These are phyloP conservation scores for Paracoccidioides lutzii DNA, from an alignment of 2,329 filamentous ascomycete genomes.

Conservation along the genomic window DNA sequence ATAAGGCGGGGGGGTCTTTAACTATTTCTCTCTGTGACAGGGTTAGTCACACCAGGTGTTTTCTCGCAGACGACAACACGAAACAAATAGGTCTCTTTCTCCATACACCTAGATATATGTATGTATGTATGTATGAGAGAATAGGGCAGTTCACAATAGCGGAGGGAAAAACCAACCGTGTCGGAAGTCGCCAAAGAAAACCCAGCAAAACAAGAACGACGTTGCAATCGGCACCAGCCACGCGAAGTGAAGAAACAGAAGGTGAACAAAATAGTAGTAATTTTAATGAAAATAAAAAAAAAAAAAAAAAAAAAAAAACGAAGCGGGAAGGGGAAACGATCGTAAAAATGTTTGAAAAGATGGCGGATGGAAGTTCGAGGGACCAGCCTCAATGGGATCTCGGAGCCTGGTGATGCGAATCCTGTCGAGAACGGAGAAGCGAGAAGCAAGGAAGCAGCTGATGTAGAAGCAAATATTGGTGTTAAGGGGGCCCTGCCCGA, in stretches of 20 bases:
- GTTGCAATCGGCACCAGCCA: neutral
- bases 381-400: constrained; percentile 23
- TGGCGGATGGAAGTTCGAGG: constrained; percentile 18
- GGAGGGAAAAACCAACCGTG: neutral
- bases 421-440: constrained; percentile 2
- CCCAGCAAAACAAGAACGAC: neutral
- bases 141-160: neutral
- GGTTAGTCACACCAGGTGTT: neutral
- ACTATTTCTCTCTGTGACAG: neutral
- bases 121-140: neutral
- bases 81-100: no score
- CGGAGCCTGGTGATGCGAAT: constrained; percentile 15
- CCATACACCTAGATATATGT: no score
- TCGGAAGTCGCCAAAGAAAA: neutral
- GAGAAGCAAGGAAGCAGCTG: constrained; percentile 12
- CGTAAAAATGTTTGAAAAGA: constrained; percentile 10
- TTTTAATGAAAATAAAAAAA: neutral
- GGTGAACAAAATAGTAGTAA: no score
- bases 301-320: constrained; percentile 1
- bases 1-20: neutral
- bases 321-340: constrained; percentile 6
- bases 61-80: neutral
- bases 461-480: neutral
- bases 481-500: constrained; percentile 11
- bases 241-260: neutral